These are phyloP conservation scores for Passiflora organensis DNA, from an alignment of 345 rosid species.

Conservation along the genomic window DNA sequence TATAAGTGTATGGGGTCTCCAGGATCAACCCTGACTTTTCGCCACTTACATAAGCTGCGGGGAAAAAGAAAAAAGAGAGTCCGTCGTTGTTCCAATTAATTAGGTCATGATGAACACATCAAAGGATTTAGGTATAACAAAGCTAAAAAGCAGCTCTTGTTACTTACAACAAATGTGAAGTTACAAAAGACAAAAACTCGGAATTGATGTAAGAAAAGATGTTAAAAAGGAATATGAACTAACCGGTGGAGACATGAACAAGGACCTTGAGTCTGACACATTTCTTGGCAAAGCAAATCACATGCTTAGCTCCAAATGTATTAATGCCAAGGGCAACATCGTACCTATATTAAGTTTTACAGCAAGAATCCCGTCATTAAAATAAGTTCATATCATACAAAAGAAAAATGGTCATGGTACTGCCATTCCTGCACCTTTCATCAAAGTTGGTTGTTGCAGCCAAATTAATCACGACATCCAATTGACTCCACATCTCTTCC, in stretches of 20 bases:
- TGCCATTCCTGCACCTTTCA: constrained; percentile 24
- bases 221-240: too few species aligned
- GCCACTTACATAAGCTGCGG: constrained; percentile 24
- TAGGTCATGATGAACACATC: too few species aligned
- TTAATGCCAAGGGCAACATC: constrained; percentile 56
- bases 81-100: too few species aligned
- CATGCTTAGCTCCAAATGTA: constrained; percentile 53
- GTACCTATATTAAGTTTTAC: constrained; percentile 18
- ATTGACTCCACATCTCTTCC: constrained; percentile 25
- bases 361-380: background rate
- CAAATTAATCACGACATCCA: constrained; percentile 31
- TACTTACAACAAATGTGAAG: too few species aligned
- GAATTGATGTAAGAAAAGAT: too few species aligned
- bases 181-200: too few species aligned
- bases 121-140: too few species aligned
- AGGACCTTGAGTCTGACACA: constrained; percentile 42
- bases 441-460: constrained; percentile 46
- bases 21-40: constrained; percentile 17
- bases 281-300: constrained; percentile 47
- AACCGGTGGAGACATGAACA: constrained; percentile 45
- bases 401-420: too few species aligned
- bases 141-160: too few species aligned
- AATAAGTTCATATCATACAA: too few species aligned
- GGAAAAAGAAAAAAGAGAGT: background rate
- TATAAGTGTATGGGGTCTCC: constrained; percentile 8